Base-by-base conservation (phyloP, 164 flowering plant genomes). In the Chloranthus sessilifolius region DNA sequence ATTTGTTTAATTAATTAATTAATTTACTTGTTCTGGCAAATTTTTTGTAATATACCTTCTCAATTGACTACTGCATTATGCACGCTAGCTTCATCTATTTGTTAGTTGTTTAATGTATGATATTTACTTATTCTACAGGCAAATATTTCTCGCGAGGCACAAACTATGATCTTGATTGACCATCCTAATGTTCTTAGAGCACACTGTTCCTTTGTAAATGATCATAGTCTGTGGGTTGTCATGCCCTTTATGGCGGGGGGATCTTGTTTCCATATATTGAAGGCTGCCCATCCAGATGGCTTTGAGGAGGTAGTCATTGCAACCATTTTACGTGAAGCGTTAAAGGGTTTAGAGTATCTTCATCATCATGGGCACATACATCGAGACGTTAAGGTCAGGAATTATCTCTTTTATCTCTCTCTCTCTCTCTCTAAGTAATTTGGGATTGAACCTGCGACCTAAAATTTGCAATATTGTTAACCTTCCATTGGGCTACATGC, bases 161-260 rank as follows among this genome's bases (percentile, higher is more conserved):
- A 94, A 50, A 84, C 80, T 6, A 89, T 94, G 99, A 64, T 70
- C 55, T 66, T 89, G 71, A 81, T 86, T 30, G 97, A 89, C 50
- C 99, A 94, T 61, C 89, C 96, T 1, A 89, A 94, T 68, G 92
- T 94, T 47, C 77, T 89, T 1, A 89, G 76, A 50, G 83, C 99
- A 5, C 80, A 81, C 64, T 94, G 97, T 61, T 94, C 95, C 43
- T 94, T 94, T 64, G 97, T 84, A 44, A 69, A 65, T 64, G 96
- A 74, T 45, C 88, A 82, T 49, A 79, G 62, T 65, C 55, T 94
- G 34, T 94, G 99, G 99, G 90, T 94, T 45, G 86, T 94, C n/a
- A 84, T 86, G 97, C 99, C 97, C 17, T 94, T 43, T 51, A 84
- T 94, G 92, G 63, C 85, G 48, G 97, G 95, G 5, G 99, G 99